These are phyloP conservation scores for Phellinidium pouzarii DNA, from an alignment of 1,284 basidiomycete species.

Conservation along the genomic window DNA sequence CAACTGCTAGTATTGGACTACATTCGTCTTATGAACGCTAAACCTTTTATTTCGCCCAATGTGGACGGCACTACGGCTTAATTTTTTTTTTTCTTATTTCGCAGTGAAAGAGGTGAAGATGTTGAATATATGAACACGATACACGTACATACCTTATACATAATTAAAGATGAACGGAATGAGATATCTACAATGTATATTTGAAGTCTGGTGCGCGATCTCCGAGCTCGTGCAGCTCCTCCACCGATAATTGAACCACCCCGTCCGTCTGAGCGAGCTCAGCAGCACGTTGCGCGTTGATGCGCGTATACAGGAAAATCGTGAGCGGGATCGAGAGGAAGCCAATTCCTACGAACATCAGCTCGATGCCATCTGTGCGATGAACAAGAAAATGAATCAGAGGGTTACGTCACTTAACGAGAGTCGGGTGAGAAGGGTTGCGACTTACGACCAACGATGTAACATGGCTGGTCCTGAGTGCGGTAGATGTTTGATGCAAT, in stretches of 20 bases:
- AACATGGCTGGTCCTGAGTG: conserved; percentile 50
- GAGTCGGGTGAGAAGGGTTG: not conserved
- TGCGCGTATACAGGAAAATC: conserved; percentile 44
- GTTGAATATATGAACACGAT: no score
- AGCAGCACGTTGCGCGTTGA: conserved; percentile 39
- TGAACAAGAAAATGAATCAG: not conserved
- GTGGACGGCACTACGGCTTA: no score
- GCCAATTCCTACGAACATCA: conserved; percentile 65
- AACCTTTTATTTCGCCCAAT: no score
- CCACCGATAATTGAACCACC: conserved; percentile 33
- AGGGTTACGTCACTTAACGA: not conserved
- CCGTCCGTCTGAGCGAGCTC: conserved; percentile 22
- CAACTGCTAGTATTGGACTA: no score
- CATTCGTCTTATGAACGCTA: no score
- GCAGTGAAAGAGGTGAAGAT: no score
- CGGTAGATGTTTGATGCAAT: conserved; percentile 59
- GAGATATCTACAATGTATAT: conserved; percentile 38
- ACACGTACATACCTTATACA: no score
- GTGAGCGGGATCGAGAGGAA: conserved; percentile 44
- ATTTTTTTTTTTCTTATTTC: no score
- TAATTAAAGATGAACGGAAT: not conserved
- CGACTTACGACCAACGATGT: conserved; percentile 43
- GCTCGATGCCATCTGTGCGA: conserved; percentile 47
- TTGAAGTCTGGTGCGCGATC: conserved; percentile 61
- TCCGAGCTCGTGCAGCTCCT: conserved; percentile 46